Conservation (phyloP, 108 stramenopile species). For the Skeletonema potamos region DNA sequence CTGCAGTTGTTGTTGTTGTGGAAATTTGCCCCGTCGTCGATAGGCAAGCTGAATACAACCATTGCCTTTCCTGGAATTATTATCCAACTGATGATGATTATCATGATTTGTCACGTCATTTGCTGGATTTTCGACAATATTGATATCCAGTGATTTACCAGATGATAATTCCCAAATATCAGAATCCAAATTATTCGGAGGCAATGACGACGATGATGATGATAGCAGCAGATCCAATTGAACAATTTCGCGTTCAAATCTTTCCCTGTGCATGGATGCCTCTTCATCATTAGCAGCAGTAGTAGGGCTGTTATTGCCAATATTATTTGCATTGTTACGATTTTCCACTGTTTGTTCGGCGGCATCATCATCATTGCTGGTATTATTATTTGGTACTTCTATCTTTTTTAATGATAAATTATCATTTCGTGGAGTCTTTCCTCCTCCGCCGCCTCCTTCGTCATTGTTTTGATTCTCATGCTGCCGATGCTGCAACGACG, state of each 20-base stretch:
- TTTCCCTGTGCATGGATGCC: conserved; percentile 36
- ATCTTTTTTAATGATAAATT: background rate
- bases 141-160: background rate
- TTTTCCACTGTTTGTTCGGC: conserved; percentile 33
- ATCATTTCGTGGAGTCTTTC: conserved; percentile 21
- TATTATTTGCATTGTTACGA: background rate
- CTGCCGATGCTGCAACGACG: background rate
- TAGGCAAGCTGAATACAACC: conserved; percentile 54
- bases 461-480: background rate
- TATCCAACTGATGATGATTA: background rate
- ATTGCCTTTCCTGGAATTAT: background rate
- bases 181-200: background rate
- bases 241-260: conserved; percentile 82
- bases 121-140: background rate
- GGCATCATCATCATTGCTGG: conserved; percentile 49
- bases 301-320: no score
- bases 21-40: conserved; percentile 50
- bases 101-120: background rate
- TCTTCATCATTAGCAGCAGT: conserved; percentile 2
- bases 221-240: conserved; percentile 20
- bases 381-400: background rate
- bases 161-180: conserved; percentile 5
- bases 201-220: background rate
- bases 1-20: conserved; percentile 26
- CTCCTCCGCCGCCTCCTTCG: background rate